These are phyloP conservation scores for Tetrapisispora namnaoensis DNA, from an alignment of 805 yeast genomes.

Conservation along the genomic window DNA sequence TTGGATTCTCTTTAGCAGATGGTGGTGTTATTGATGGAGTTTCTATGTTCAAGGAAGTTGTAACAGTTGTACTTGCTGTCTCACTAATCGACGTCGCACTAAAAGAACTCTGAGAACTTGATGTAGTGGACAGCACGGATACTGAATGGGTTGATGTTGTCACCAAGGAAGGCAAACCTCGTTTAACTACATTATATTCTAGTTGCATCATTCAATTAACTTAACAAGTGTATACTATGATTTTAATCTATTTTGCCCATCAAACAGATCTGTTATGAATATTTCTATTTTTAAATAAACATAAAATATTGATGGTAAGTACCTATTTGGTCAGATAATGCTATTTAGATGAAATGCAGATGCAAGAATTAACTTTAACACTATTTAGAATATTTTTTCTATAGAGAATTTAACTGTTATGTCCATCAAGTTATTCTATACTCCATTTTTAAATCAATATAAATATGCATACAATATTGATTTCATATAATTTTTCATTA, in stretches of 20 bases:
- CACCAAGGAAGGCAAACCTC: not conserved
- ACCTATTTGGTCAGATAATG: no score
- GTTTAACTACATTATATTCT: not conserved
- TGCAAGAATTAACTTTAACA: no score
- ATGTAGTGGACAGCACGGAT: constrained; percentile 2
- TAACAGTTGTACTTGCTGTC: not conserved
- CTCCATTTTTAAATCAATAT: not conserved
- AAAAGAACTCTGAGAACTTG: constrained; percentile 6
- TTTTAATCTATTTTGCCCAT: no score
- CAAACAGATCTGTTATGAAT: no score
- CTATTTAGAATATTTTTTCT: no score
- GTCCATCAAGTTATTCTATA: no score
- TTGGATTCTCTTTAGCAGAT: constrained; percentile 52
- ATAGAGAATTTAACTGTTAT: no score
- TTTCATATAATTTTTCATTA: not conserved
- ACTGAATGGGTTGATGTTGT: constrained; percentile 3
- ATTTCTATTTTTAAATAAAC: no score
- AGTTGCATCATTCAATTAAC: not conserved
- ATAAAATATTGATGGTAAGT: no score
- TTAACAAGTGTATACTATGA: no score
- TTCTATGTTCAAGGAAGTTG: constrained; percentile 9
- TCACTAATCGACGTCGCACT: constrained; percentile 1
- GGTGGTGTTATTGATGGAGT: constrained; percentile 41
- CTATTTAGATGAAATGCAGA: no score
- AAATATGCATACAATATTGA: not conserved